Percentiles rank a stretch among this genome's conserved stretches.
phyloP scores from a whole-genome alignment of 2,329 filamentous ascomycete species.

The Trichothecium roseum region DNA sequence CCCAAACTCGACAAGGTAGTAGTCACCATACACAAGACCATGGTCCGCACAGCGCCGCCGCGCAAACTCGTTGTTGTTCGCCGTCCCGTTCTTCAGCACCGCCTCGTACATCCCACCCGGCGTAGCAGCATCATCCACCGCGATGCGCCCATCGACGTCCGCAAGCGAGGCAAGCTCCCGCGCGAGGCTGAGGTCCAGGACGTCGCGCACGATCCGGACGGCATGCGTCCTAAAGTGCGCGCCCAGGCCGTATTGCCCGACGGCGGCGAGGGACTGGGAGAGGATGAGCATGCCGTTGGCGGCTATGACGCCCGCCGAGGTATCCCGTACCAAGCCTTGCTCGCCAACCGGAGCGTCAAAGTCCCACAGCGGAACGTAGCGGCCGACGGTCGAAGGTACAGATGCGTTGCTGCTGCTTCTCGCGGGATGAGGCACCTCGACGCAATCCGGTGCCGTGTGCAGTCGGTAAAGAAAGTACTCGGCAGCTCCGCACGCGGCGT shows the following conservation, averaged over 20 bases:
- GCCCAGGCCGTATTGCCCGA: neutral
- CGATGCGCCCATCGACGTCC: slow-evolving; percentile 2
- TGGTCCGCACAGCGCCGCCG: slow-evolving; percentile 21
- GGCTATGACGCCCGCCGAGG: slow-evolving; percentile 25
- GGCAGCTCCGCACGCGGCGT: slow-evolving; percentile 29
- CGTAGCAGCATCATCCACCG: slow-evolving; percentile 11
- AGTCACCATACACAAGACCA: slow-evolving; percentile 38
- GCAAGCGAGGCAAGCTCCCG: slow-evolving; percentile 2
- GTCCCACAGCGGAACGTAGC: slow-evolving; percentile 33
- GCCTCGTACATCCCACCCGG: slow-evolving; percentile 16
- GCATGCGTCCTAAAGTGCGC: neutral
- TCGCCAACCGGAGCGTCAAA: slow-evolving; percentile 23
- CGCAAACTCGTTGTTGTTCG: slow-evolving; percentile 20
- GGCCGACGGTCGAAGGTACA: neutral
- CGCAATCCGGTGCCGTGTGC: slow-evolving; percentile 11
- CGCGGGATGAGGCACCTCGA: too few relatives aligned
- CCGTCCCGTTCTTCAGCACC: slow-evolving; percentile 21
- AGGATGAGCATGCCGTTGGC: slow-evolving; percentile 26
- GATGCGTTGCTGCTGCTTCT: too few relatives aligned
- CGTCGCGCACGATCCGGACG: slow-evolving; percentile 2
- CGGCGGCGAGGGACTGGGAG: slow-evolving; percentile 14
- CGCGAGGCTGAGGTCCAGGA: neutral
- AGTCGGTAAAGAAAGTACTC: slow-evolving; percentile 32
- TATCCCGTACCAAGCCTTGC: slow-evolving; percentile 23
- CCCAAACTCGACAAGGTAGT: slow-evolving; percentile 35